Evolutionary conservation across 768 basidiomycete species (phyloP), one percentile per base, ranked within the genome.

Genomic region (Boletus rufocinnamomeus): DNA sequence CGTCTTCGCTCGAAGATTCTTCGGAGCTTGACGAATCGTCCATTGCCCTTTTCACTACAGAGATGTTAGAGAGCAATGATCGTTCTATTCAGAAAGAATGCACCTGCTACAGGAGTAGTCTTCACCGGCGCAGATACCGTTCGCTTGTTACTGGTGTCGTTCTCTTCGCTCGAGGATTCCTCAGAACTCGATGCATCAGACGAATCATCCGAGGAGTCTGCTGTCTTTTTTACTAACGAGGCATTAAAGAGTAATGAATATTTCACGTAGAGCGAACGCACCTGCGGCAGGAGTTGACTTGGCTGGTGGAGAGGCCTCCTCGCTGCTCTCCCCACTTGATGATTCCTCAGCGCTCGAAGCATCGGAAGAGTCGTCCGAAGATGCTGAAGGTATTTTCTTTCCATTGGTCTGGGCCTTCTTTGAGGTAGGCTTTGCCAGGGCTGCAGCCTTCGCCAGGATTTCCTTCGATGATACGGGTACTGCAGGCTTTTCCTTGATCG

Each of bases 361-460:
- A 3, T 59, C 66, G 16, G 74, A 66, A 14, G 58, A 51, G 40
- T 58, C 61, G 27, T 59, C 53, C 23, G 56, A 56, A 37, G 56
- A 40, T 28, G 28, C 28, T 6, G 41, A 25, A 17, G 51, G 13
- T n/a, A 7, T 21, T 32, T 53, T 53, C 40, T 53, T 53, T n/a
- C 52, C 51, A 3, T 30, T 49, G 19, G 48, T 4, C 44, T 19
- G 61, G 27, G 34, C 50, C 30, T 34, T 34, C 11, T 43, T 50
- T 43, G 47, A 23, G 45, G 47, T 63, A 62, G 46, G 52, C 32
- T 34, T 71, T 69, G 52, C 69, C 57, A 52, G 56, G n/a, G 45
- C 61, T 57, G 73, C 74, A 40, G 75, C 78, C 64, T 78, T 82
- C 16, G 75, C 77, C 0, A 79, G 66, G 25, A 78, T 78, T 50